These are phyloP conservation scores for Fusarium proliferatum DNA, from an alignment of 2,329 filamentous ascomycete species.

Conservation along the genomic window DNA sequence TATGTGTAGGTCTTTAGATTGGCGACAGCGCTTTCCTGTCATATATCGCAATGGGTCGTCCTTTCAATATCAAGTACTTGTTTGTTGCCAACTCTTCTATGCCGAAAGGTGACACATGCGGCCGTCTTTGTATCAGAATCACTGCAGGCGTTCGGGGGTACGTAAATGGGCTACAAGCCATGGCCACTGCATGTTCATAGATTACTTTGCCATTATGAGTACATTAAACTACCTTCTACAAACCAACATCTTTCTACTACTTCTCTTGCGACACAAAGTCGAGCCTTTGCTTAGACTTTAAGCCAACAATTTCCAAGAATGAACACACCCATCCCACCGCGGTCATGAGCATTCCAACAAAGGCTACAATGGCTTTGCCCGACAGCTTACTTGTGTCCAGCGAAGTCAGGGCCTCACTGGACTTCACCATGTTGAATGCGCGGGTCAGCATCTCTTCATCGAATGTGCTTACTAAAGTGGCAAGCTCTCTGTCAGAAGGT, in stretches of 20 bases:
- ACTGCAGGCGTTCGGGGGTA: no score
- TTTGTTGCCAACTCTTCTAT: no score
- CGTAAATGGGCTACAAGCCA: no score
- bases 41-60: rapidly evolving
- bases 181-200: no score
- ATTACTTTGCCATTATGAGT: no score
- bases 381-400: not conserved
- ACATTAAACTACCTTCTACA: no score
- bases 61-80: no score
- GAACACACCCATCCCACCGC: not conserved
- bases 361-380: not conserved
- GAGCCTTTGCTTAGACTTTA: not conserved
- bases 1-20: not conserved
- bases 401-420: not conserved
- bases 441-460: not conserved
- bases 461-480: not conserved
- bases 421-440: not conserved
- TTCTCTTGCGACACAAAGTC: not conserved
- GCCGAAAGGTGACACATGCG: no score
- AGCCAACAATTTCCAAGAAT: not conserved
- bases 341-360: not conserved
- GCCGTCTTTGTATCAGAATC: no score
- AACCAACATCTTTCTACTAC: not conserved
- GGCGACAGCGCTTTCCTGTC: rapidly evolving
- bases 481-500: not conserved